Conservation (phyloP, 352 stramenopile species). For the Phytopythium sindhum region DNA sequence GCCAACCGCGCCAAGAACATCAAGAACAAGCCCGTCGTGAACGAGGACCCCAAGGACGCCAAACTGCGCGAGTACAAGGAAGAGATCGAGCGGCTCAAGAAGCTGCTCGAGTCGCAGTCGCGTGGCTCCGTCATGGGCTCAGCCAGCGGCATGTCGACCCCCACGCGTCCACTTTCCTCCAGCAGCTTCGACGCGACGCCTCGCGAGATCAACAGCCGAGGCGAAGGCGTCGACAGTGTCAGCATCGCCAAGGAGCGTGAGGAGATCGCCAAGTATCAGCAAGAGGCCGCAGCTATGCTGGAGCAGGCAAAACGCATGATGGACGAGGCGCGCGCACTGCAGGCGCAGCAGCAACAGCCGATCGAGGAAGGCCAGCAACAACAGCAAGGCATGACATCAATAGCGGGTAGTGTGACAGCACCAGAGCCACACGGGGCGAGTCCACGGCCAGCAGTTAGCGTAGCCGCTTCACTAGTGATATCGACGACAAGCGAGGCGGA, state of each 20-base stretch:
- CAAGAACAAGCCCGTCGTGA: slow-evolving; percentile 95
- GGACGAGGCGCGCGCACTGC: slow-evolving; percentile 57
- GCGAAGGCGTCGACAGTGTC: slow-evolving; percentile 6
- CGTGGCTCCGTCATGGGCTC: slow-evolving; percentile 24
- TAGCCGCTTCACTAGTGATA: neutral
- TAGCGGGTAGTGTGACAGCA: neutral
- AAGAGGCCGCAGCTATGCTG: slow-evolving; percentile 68
- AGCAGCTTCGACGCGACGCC: slow-evolving; percentile 7
- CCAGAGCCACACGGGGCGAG: neutral
- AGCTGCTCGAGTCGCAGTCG: slow-evolving; percentile 74
- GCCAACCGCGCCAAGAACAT: slow-evolving; percentile 97
- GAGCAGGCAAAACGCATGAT: slow-evolving; percentile 67
- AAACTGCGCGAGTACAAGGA: slow-evolving; percentile 90
- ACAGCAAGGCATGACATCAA: neutral
- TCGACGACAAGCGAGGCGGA: neutral
- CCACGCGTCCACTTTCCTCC: slow-evolving; percentile 19
- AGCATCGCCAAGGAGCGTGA: slow-evolving; percentile 48
- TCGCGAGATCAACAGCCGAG: slow-evolving; percentile 7
- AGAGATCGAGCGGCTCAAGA: slow-evolving; percentile 85
- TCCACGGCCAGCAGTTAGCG: neutral
- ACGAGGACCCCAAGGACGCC: slow-evolving; percentile 93
- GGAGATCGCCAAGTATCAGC: slow-evolving; percentile 60
- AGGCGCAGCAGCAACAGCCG: slow-evolving; percentile 19
- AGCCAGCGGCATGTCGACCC: slow-evolving; percentile 40
- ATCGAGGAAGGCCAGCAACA: slow-evolving; percentile 11